Percentiles rank a stretch among this genome's conserved stretches.
Conservation (phyloP, 2,329 filamentous ascomycete genomes). For the Juglanconis oblonga region DNA sequence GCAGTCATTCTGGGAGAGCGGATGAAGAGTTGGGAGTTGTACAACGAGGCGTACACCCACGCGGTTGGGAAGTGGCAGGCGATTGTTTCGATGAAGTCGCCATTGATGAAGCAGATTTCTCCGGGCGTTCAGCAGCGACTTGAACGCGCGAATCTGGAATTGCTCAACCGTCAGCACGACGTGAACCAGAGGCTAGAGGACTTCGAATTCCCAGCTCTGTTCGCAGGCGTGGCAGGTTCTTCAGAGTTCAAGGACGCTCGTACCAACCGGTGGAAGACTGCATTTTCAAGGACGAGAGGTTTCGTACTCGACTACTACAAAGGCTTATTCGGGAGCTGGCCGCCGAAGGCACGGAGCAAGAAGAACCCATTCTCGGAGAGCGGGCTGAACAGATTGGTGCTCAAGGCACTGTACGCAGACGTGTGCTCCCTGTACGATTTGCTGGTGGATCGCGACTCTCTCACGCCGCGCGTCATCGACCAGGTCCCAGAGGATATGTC, state of each 20-base stretch:
- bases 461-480: constrained; percentile 78
- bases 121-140: constrained; percentile 72
- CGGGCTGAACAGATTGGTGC: constrained; percentile 79
- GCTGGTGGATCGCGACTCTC: constrained; percentile 72
- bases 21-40: constrained; percentile 78
- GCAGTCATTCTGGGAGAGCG: constrained; percentile 84
- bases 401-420: constrained; percentile 81
- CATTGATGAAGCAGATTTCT: constrained; percentile 69
- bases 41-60: constrained; percentile 89
- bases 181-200: constrained; percentile 73
- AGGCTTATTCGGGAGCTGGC: constrained; percentile 66
- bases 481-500: constrained; percentile 50
- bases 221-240: constrained; percentile 82
- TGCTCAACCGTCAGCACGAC: constrained; percentile 68
- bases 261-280: constrained; percentile 79
- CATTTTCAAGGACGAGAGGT: constrained; percentile 71
- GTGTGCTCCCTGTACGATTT: constrained; percentile 85
- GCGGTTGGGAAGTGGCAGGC: constrained; percentile 82
- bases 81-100: constrained; percentile 62
- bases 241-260: constrained; percentile 74
- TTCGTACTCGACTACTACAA: constrained; percentile 69
- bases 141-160: constrained; percentile 76
- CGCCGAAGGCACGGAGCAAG: constrained; percentile 85
- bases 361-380: constrained; percentile 86
- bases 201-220: constrained; percentile 89